Base-by-base conservation (phyloP, 768 basidiomycete species). In the Gymnopilus dilepis region DNA sequence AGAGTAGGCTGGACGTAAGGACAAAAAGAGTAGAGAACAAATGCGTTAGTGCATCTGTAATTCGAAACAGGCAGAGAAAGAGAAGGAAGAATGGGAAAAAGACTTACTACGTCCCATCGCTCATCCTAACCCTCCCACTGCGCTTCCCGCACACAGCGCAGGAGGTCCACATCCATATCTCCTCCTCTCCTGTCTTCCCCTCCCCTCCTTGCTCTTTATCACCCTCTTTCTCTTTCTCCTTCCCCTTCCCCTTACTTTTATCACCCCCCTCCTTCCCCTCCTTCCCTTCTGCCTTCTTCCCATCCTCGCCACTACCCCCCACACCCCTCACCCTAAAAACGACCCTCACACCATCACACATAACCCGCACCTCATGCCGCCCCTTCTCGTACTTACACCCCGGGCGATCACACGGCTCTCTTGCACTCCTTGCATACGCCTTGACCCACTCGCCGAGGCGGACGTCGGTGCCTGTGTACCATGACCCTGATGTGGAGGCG, bases 91-190 rank as follows among this genome's bases (percentile, higher is more conserved):
- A 48, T n/a, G 26, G 21, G 54, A 21, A 59, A 50, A 42, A 6
- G 21, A 80, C 86, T 58, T 67, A 87, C 87, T 77, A 84, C 2
- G 84, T 74, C 21, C 82, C 86, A 65, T 82, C 80, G 15, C 70
- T 77, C 77, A 88, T 79, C 33, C 59, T 62, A 26, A 54, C 72
- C 64, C 64, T 65, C 3, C 64, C 45, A 0, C 82, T 79, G 38
- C 70, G 64, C n/a, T 72, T 70, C 24, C 63, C 68, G 67, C 88
- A 89, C 2, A 80, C 68, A 0, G 68, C 72, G 70, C 88, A 89
- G 45, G 56, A 63, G 42, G 56, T 37, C 67, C 65, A 87, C 65
- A 82, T 76, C 30, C 70, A 58, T 6, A 85, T 75, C 1, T 58
- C 69, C 6, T 72, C 72, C 2, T 66, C 54, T 11, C 21, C 50